phyloP scores from a whole-genome alignment of 164 flowering plant species.

The Amborella trichopoda region DNA sequence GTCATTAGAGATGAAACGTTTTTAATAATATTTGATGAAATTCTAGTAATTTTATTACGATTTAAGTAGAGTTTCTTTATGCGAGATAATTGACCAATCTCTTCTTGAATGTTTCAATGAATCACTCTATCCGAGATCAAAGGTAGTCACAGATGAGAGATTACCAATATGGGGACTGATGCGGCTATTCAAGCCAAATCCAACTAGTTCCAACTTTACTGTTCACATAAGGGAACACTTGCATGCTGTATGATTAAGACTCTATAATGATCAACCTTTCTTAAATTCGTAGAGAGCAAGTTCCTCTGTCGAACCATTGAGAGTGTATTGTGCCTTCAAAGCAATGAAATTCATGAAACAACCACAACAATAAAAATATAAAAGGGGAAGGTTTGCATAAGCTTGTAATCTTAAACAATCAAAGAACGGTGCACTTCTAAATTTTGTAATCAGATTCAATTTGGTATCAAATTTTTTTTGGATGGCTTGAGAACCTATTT shows the following conservation, averaged over 20 bases:
- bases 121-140: constrained; percentile 9
- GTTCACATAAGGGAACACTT: constrained; percentile 13
- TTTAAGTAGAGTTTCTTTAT: constrained; percentile 4
- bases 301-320: no score
- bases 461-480: no score
- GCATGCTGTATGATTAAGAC: constrained; percentile 10
- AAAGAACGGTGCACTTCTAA: no score
- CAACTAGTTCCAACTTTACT: constrained; percentile 6
- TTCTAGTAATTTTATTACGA: constrained; percentile 22
- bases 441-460: no score
- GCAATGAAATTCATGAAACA: no score
- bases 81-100: constrained; percentile 5
- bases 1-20: constrained; percentile 21
- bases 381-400: no score
- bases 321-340: no score
- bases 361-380: no score
- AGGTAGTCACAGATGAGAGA: constrained; percentile 9
- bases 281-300: constrained; percentile 10
- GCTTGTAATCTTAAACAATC: no score
- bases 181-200: constrained; percentile 5
- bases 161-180: constrained; percentile 11
- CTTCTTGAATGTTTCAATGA: constrained; percentile 4
- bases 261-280: constrained; percentile 9
- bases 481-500: no score
- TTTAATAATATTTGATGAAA: constrained; percentile 19